phyloP scores from a whole-genome alignment of 2,329 filamentous ascomycete genomes.

The Davidsoniella virescens region DNA sequence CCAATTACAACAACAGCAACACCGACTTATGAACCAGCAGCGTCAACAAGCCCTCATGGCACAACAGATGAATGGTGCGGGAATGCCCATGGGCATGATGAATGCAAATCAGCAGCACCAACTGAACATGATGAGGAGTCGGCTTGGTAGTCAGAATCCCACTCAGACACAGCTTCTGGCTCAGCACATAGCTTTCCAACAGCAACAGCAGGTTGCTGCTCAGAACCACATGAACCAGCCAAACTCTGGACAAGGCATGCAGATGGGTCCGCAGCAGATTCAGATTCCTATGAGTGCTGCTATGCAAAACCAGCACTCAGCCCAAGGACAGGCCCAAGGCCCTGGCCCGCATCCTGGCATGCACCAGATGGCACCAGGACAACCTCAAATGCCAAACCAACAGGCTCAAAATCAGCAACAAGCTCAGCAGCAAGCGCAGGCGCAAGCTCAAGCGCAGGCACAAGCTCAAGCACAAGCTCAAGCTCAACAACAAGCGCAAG shows the following conservation, averaged over 20 bases:
- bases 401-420: conserved; percentile 4
- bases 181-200: conserved; percentile 31
- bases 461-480: conserved; percentile 20
- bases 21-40: conserved; percentile 37
- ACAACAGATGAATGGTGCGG: conserved; percentile 33
- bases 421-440: conserved; percentile 23
- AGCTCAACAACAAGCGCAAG: conserved; percentile 19
- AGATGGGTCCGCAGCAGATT: conserved; percentile 28
- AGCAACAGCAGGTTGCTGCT: conserved; percentile 21
- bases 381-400: conserved; percentile 9
- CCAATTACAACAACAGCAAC: conserved; percentile 36
- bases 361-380: conserved; percentile 14
- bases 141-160: conserved; percentile 5
- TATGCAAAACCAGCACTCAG: conserved; percentile 15
- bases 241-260: conserved; percentile 30
- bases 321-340: conserved; percentile 12
- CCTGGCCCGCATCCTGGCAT: conserved; percentile 24
- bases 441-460: conserved; percentile 17
- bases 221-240: conserved; percentile 26
- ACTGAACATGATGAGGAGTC: conserved; percentile 29
- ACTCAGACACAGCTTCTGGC: conserved; percentile 23
- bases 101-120: conserved; percentile 28
- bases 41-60: conserved; percentile 37
- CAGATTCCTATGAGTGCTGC: conserved; percentile 13
- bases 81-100: conserved; percentile 34